A percentile compares a stretch with the other conserved stretches of the same genome.
Evolutionary conservation across 2,329 filamentous ascomycete genomes (phyloP).

Genomic region (Colletotrichum lupini): DNA sequence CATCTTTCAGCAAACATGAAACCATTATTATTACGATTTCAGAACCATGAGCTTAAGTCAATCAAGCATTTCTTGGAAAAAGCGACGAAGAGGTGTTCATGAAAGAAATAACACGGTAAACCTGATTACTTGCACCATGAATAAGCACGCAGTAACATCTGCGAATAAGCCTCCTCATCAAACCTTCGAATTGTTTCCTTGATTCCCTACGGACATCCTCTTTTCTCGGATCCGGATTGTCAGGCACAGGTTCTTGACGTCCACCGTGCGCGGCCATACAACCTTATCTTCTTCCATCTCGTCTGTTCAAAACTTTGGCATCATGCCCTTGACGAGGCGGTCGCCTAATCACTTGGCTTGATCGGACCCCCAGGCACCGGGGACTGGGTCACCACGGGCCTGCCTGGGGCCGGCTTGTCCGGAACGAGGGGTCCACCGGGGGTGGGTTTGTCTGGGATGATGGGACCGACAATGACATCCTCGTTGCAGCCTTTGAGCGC

Average conservation of each 20-base stretch:
- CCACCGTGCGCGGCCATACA: slow-evolving; percentile 3
- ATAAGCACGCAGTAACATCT: neutral
- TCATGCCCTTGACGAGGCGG: neutral
- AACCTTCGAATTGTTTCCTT: no score
- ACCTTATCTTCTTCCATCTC: slow-evolving; percentile 27
- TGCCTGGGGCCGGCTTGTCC: slow-evolving; percentile 43
- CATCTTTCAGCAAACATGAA: slow-evolving; percentile 29
- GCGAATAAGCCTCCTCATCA: neutral
- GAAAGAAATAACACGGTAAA: slow-evolving; percentile 31
- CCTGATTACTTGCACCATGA: slow-evolving; percentile 16
- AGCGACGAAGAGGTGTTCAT: slow-evolving; percentile 21
- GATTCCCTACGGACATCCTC: no score
- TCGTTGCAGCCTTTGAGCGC: slow-evolving; percentile 35
- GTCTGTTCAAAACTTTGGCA: neutral
- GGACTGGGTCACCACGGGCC: slow-evolving; percentile 38
- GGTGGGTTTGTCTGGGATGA: slow-evolving; percentile 40
- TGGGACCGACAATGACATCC: slow-evolving; percentile 21
- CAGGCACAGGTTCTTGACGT: neutral
- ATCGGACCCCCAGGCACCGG: slow-evolving; percentile 30
- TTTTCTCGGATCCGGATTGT: slow-evolving; percentile 7
- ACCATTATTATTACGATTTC: slow-evolving; percentile 10
- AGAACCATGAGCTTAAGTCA: slow-evolving; percentile 38
- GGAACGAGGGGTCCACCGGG: slow-evolving; percentile 47
- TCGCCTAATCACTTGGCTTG: slow-evolving; percentile 24
- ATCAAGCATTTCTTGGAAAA: slow-evolving; percentile 40